phyloP scores from a whole-genome alignment of 106 monocot species.

The Phalaenopsis equestris region DNA sequence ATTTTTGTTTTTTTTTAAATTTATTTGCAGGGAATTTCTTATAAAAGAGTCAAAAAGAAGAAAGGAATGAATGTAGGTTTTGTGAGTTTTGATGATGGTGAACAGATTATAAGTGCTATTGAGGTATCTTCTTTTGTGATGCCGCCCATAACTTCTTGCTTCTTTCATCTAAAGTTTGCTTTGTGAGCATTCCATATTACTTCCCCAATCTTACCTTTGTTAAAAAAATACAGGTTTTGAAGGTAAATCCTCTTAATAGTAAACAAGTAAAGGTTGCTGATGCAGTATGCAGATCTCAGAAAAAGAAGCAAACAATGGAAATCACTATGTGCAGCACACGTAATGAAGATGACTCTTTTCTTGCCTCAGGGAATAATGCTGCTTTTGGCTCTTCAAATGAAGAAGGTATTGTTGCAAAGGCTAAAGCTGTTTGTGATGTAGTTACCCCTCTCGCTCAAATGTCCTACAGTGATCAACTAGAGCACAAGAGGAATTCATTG shows the following conservation, averaged over 20 bases:
- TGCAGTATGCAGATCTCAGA: slow-evolving; percentile 40
- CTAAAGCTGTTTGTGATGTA: slow-evolving; percentile 57
- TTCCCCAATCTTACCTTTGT: slow-evolving; percentile 4
- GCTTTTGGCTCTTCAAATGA: slow-evolving; percentile 12
- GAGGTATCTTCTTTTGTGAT: slow-evolving; percentile 34
- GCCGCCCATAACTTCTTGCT: not conserved
- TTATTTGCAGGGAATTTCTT: slow-evolving; percentile 53
- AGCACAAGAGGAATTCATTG: slow-evolving; percentile 69
- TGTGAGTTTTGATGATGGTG: slow-evolving; percentile 46
- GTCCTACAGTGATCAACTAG: slow-evolving; percentile 75
- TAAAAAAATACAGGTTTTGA: slow-evolving; percentile 39
- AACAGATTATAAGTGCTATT: slow-evolving; percentile 49
- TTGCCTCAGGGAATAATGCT: slow-evolving; percentile 10
- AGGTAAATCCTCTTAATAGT: slow-evolving; percentile 37
- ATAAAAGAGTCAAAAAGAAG: slow-evolving; percentile 72
- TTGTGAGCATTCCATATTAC: not conserved
- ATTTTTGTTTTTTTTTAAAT: not conserved
- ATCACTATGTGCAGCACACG: slow-evolving; percentile 5
- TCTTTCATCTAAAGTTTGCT: not conserved
- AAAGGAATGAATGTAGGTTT: slow-evolving; percentile 86
- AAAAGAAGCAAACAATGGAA: slow-evolving; percentile 22
- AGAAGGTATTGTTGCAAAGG: slow-evolving; percentile 27
- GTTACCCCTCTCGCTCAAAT: slow-evolving; percentile 80
- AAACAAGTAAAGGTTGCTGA: slow-evolving; percentile 70
- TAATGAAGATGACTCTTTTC: slow-evolving; percentile 10